phyloP scores from a whole-genome alignment of 208 protist genomes.

The Leishmania arabica region DNA sequence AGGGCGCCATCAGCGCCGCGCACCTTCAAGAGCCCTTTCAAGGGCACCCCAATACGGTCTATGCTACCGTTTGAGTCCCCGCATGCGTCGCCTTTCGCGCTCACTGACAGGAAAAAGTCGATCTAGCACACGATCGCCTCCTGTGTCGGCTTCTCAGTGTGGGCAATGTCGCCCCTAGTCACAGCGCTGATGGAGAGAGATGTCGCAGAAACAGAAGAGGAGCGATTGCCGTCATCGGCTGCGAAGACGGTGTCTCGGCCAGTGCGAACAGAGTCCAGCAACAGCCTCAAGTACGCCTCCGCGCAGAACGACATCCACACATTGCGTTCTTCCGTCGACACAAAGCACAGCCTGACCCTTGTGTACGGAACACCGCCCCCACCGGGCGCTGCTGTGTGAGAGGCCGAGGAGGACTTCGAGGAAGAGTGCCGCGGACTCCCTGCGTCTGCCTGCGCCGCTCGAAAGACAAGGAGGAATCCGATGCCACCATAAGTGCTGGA shows the following conservation, averaged over 20 bases:
- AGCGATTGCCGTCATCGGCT: not conserved
- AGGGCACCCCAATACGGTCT: conserved; percentile 7
- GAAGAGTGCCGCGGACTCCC: conserved; percentile 1
- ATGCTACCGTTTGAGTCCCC: not conserved
- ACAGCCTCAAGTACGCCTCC: conserved; percentile 46
- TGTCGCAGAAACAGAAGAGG: not conserved
- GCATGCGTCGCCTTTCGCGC: conserved; percentile 14
- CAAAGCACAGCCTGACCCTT: conserved; percentile 44
- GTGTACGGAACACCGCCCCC: conserved; percentile 29
- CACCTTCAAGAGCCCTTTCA: conserved; percentile 14
- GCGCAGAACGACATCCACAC: conserved; percentile 47
- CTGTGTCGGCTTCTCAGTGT: conserved; percentile 22
- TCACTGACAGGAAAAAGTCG: conserved; percentile 60
- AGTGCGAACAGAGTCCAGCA: conserved; percentile 61
- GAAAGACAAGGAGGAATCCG: conserved; percentile 53
- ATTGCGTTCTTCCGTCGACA: conserved; percentile 46
- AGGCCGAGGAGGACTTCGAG: not conserved
- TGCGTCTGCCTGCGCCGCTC: conserved; percentile 13
- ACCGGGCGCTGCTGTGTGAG: not conserved
- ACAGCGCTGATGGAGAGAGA: not conserved
- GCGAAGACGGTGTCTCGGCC: conserved; percentile 29
- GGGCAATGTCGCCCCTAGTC: not conserved
- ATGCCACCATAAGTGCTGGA: conserved; percentile 54
- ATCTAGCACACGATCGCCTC: conserved; percentile 46
- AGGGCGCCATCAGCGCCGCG: conserved; percentile 16